Evolutionary conservation across 352 stramenopile genomes (phyloP).

Genomic region (Globisporangium sylvaticum): DNA sequence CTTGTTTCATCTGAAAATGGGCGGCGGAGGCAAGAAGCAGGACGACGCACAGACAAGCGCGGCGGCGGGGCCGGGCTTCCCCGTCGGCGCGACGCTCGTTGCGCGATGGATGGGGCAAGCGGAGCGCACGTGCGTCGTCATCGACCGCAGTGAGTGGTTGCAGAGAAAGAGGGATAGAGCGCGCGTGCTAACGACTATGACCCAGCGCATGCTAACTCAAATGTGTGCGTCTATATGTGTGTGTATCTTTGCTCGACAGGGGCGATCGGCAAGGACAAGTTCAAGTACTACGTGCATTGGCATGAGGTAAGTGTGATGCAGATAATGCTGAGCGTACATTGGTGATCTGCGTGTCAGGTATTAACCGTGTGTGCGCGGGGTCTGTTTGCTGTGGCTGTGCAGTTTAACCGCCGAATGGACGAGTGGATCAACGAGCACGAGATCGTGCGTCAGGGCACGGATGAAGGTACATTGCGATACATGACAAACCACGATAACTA

Average conservation of each 20-base stretch:
- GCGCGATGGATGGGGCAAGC: conserved; percentile 73
- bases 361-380: not conserved
- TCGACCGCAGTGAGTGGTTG: conserved; percentile 57
- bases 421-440: conserved; percentile 85
- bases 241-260: conserved; percentile 23
- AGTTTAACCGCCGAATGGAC: conserved; percentile 89
- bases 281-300: conserved; percentile 87
- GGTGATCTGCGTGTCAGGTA: not conserved
- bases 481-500: not conserved
- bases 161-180: not conserved
- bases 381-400: not conserved
- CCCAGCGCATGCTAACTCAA: not conserved
- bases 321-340: not conserved
- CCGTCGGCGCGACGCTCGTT: conserved; percentile 58
- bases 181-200: not conserved
- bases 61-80: conserved; percentile 30
- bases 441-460: conserved; percentile 66
- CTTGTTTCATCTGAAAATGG: conserved; percentile 8
- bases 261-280: conserved; percentile 48
- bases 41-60: conserved; percentile 11
- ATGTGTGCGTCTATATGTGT: not conserved
- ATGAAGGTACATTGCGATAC: conserved; percentile 29
- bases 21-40: conserved; percentile 10
- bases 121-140: conserved; percentile 79
- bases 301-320: conserved; percentile 44